Evolutionary conservation across 345 rosid genomes (phyloP), one percentile per base, ranked within the genome.

Genomic region (Psidium guajava): DNA sequence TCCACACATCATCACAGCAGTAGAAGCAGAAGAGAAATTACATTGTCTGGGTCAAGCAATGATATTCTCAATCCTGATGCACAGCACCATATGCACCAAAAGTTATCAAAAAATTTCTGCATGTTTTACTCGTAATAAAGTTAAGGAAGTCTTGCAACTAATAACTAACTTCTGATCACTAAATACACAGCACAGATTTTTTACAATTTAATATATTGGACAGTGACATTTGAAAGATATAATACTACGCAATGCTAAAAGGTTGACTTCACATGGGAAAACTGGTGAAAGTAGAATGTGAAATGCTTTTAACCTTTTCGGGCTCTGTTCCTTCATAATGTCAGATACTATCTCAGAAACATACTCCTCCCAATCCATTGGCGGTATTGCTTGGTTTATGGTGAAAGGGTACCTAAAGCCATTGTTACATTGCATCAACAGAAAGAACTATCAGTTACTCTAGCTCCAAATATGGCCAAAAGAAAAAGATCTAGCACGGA

Each of bases 281-380:
- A 18, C 49, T 36, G 0, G 25, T 61, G 51, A 82, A 75, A 20
- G 85, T 82, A 56, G n/a, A 82, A 82, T 82, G 22, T 32, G 83
- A 36, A 69, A 69, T 12, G 40, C 77, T 69, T 32, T 18, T 8
- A 54, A 96, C 98, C 93, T 93, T 91, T 94, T 96, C 82, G 98
- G 99, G 87, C 98, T 97, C 87, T 97, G 98, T 91, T 97, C 99
- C 93, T 89, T 92, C 98, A 97, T 93, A 86, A 95, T 90, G 86
- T 95, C 99, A 8, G 96, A 91, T 85, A 98, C 93, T 88, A 97
- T 91, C 92, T 95, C 96, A 88, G 92, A 83, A 88, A 96, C 90
- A 90, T 93, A 97, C 90, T 96, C 98, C 90, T 96, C 99, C 98
- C 99, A 97, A 82, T 97, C 98, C 98, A 96, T 94, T 16, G 96